Percentiles rank a stretch among this genome's conserved stretches.
phyloP scores from a whole-genome alignment of 148 eudicot species.

The Persicaria tinctoria region DNA sequence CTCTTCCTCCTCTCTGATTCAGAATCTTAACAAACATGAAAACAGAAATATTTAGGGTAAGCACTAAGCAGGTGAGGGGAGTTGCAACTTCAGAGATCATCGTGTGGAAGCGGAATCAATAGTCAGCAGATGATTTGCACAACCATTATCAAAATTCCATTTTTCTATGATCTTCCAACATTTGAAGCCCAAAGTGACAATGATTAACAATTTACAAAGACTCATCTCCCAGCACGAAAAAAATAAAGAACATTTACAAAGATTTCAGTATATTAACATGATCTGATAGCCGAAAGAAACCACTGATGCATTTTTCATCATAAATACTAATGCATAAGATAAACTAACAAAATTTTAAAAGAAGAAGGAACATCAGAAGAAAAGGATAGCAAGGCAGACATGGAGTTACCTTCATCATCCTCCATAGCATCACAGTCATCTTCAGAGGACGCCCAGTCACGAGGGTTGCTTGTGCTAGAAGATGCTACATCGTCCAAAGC shows the following conservation, averaged over 20 bases:
- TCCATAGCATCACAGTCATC: constrained; percentile 79
- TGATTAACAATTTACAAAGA: not conserved
- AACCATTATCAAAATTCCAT: not conserved
- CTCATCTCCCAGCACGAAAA: not conserved
- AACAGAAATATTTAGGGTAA: not conserved
- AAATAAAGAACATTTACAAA: not conserved
- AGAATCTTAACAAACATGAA: constrained; percentile 26
- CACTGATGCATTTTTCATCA: not conserved
- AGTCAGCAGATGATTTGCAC: not conserved
- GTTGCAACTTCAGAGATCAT: not conserved
- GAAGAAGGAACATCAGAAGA: not conserved
- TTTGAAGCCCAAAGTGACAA: not conserved
- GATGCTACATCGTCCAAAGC: constrained; percentile 69
- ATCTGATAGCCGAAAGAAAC: not conserved
- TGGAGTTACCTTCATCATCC: constrained; percentile 54
- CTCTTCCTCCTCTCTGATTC: constrained; percentile 41
- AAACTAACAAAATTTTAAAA: not conserved
- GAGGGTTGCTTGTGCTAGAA: constrained; percentile 39
- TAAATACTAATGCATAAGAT: not conserved
- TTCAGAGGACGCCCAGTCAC: constrained; percentile 80
- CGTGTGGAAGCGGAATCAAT: not conserved
- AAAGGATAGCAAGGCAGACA: not conserved
- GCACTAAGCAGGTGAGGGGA: not conserved
- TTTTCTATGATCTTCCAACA: not conserved
- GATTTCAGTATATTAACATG: not conserved